These are phyloP conservation scores for Monilinia laxa DNA, from an alignment of 2,329 filamentous ascomycete species.

Conservation along the genomic window DNA sequence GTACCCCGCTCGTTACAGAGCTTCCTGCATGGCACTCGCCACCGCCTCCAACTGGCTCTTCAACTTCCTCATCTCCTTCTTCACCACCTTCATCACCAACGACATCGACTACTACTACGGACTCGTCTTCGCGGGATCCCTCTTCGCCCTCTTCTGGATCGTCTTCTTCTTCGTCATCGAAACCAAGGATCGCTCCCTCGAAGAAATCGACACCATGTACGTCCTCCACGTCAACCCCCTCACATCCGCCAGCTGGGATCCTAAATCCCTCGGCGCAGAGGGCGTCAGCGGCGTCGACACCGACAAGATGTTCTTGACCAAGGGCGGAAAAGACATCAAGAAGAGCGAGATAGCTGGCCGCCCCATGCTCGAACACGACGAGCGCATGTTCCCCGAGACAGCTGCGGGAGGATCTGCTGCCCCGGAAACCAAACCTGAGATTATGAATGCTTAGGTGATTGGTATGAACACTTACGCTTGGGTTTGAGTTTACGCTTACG, in stretches of 20 bases:
- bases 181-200: conserved; percentile 68
- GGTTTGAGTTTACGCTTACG: too few species aligned
- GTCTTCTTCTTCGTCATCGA: conserved; percentile 80
- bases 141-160: conserved; percentile 60
- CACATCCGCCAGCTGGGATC: conserved; percentile 39
- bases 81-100: conserved; percentile 73
- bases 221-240: conserved; percentile 49
- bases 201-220: conserved; percentile 82
- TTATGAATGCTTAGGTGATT: too few species aligned
- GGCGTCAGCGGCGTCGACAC: conserved; percentile 25
- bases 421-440: too few species aligned
- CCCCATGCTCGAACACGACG: conserved; percentile 31
- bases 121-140: conserved; percentile 72
- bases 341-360: conserved; percentile 26
- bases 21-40: conserved; percentile 58
- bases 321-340: conserved; percentile 28
- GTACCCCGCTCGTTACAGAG: conserved; percentile 62
- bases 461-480: too few species aligned
- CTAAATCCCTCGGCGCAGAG: conserved; percentile 27
- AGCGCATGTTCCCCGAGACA: conserved; percentile 27
- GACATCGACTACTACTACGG: conserved; percentile 65
- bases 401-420: neutral
- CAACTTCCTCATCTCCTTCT: conserved; percentile 72
- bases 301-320: conserved; percentile 26
- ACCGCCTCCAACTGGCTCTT: conserved; percentile 66